phyloP scores from a whole-genome alignment of 441 rosid genomes.

The Euphorbia schlechtendalii region DNA sequence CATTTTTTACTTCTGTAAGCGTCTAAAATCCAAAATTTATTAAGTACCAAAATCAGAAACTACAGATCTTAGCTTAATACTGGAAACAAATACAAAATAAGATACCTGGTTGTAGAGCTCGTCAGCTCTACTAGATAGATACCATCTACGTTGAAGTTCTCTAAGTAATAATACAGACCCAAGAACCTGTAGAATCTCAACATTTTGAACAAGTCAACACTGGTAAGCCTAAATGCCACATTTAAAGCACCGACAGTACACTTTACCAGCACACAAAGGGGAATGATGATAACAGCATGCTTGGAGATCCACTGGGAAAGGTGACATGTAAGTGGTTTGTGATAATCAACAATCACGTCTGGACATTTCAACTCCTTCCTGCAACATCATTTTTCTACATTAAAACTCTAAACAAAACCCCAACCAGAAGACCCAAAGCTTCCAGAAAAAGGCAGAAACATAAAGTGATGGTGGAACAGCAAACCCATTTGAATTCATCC shows the following conservation, averaged over 20 bases:
- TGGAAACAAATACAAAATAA: not conserved
- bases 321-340: constrained; percentile 59
- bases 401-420: too few species aligned
- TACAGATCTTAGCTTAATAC: not conserved
- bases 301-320: constrained; percentile 50
- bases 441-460: too few species aligned
- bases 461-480: too few species aligned
- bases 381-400: too few species aligned
- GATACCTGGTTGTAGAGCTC: constrained; percentile 68
- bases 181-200: constrained; percentile 60
- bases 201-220: too few species aligned
- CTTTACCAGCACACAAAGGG: constrained; percentile 42
- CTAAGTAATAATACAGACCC: too few species aligned
- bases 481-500: too few species aligned
- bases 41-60: constrained; percentile 3
- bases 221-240: constrained; percentile 43
- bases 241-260: constrained; percentile 29
- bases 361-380: too few species aligned
- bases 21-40: not conserved
- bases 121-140: too few species aligned
- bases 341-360: constrained; percentile 39
- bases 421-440: too few species aligned
- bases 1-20: not conserved
- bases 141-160: constrained; percentile 45
- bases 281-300: constrained; percentile 34